Evolutionary conservation across 2,329 filamentous ascomycete species (phyloP).

Genomic region (Chaetomiaceae sp.): DNA sequence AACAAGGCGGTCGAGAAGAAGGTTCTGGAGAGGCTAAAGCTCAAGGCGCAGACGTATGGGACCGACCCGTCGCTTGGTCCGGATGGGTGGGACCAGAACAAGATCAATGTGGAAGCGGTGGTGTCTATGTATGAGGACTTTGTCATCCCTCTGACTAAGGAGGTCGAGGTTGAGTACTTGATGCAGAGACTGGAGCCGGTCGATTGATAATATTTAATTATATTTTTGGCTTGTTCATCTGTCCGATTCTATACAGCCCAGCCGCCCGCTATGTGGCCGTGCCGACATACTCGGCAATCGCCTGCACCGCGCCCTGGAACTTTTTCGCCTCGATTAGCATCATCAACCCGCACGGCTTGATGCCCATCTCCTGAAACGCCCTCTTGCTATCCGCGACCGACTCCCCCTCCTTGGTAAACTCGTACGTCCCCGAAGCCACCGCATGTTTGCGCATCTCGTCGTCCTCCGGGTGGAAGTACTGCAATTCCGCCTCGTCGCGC

Average conservation of each 20-base stretch:
- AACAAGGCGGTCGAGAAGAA: slow-evolving; percentile 84
- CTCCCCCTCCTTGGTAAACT: slow-evolving; percentile 78
- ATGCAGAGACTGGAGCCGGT: slow-evolving; percentile 73
- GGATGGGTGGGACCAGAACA: slow-evolving; percentile 54
- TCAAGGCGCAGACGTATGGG: slow-evolving; percentile 92
- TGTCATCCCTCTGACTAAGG: slow-evolving; percentile 96
- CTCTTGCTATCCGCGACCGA: slow-evolving; percentile 84
- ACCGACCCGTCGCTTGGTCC: slow-evolving; percentile 70
- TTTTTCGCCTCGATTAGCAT: slow-evolving; percentile 78
- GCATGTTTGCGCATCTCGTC: slow-evolving; percentile 80
- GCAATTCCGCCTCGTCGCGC: slow-evolving; percentile 57
- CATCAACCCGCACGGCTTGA: slow-evolving; percentile 78
- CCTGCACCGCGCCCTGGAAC: slow-evolving; percentile 72
- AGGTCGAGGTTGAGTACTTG: slow-evolving; percentile 95
- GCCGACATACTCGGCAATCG: slow-evolving; percentile 68
- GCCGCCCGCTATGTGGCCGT: slow-evolving; percentile 20
- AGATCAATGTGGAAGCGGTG: slow-evolving; percentile 90
- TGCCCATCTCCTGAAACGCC: slow-evolving; percentile 88
- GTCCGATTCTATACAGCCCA: too few relatives aligned
- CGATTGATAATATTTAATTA: slow-evolving; percentile 24
- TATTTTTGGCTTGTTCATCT: not conserved
- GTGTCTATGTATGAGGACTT: slow-evolving; percentile 86
- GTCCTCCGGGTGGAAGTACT: slow-evolving; percentile 95
- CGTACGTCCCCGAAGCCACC: slow-evolving; percentile 63
- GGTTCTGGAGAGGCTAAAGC: slow-evolving; percentile 76